Evolutionary conservation across 345 rosid species (phyloP).

Genomic region (Triadica sebifera): DNA sequence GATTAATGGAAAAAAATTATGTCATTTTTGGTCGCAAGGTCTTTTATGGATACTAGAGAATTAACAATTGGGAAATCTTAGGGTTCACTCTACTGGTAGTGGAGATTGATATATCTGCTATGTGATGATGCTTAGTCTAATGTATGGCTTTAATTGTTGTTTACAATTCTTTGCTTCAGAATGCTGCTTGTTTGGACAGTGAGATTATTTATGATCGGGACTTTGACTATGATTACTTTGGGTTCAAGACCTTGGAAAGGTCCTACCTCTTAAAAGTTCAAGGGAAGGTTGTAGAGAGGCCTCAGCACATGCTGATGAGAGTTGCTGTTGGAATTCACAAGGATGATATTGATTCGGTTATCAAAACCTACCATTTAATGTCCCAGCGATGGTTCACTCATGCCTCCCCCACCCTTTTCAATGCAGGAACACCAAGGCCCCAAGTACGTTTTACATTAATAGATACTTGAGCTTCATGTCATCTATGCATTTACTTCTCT

Average conservation of each 20-base stretch:
- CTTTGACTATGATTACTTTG: constrained; percentile 90
- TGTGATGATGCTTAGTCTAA: not conserved
- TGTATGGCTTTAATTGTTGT: not conserved
- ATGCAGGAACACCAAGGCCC: constrained; percentile 89
- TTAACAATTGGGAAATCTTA: too few species aligned
- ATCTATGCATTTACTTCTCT: too few species aligned
- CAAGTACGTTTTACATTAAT: constrained; percentile 41
- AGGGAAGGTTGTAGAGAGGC: constrained; percentile 83
- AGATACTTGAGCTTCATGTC: not conserved
- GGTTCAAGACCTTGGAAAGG: constrained; percentile 90
- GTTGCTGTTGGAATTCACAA: constrained; percentile 88
- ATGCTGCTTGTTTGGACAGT: constrained; percentile 77
- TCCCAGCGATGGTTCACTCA: constrained; percentile 96
- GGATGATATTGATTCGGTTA: constrained; percentile 65
- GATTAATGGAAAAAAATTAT: not conserved
- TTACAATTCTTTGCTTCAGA: constrained; percentile 38
- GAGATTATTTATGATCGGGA: constrained; percentile 91
- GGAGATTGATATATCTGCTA: not conserved
- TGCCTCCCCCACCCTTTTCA: constrained; percentile 93
- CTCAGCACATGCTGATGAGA: constrained; percentile 96
- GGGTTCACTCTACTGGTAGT: not conserved
- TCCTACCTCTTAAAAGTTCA: constrained; percentile 86
- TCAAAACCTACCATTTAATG: constrained; percentile 85
- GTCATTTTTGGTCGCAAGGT: not conserved
- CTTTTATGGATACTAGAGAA: not conserved